A percentile compares a stretch with the other conserved stretches of the same genome.
phyloP scores from a whole-genome alignment of 1,284 basidiomycete genomes.

The Ganoderma multipileum region DNA sequence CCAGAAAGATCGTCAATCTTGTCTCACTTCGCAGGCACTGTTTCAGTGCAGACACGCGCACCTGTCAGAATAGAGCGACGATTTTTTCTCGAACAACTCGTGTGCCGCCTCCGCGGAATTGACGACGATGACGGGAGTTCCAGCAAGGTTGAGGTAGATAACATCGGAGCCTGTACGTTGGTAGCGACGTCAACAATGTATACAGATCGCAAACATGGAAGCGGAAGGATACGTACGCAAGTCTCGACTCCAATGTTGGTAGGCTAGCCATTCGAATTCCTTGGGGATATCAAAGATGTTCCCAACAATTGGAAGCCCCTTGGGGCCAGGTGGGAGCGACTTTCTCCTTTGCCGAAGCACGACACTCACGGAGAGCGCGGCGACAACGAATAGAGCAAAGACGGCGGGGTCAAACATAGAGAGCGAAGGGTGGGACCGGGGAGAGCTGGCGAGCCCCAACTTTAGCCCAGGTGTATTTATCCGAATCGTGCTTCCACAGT shows the following conservation, averaged over 20 bases:
- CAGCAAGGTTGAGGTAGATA: slow-evolving; percentile 35
- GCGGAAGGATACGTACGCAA: slow-evolving; percentile 24
- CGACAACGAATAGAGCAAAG: slow-evolving; percentile 15
- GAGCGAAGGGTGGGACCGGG: slow-evolving; percentile 12
- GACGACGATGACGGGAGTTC: slow-evolving; percentile 35
- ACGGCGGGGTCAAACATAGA: slow-evolving; percentile 9
- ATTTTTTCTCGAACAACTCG: slow-evolving; percentile 38
- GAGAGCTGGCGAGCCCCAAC: slow-evolving; percentile 9
- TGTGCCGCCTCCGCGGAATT: slow-evolving; percentile 37
- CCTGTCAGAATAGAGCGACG: slow-evolving; percentile 37
- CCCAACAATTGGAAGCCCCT: slow-evolving; percentile 37
- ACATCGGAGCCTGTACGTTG: slow-evolving; percentile 36
- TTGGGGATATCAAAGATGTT: slow-evolving; percentile 39
- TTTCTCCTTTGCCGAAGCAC: slow-evolving; percentile 22
- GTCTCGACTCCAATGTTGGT: slow-evolving; percentile 32
- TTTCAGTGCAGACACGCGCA: slow-evolving; percentile 13
- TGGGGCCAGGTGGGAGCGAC: slow-evolving; percentile 38
- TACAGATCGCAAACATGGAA: not conserved
- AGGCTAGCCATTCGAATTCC: slow-evolving; percentile 36
- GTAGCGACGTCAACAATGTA: not conserved
- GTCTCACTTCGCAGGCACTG: not conserved
- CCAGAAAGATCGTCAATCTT: slow-evolving; percentile 5
- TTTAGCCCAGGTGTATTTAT: slow-evolving; percentile 25
- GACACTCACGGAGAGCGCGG: slow-evolving; percentile 20
- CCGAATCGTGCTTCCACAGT: slow-evolving; percentile 8